Conservation (phyloP, 2,329 filamentous ascomycete genomes). For the Sporothrix sp. region DNA sequence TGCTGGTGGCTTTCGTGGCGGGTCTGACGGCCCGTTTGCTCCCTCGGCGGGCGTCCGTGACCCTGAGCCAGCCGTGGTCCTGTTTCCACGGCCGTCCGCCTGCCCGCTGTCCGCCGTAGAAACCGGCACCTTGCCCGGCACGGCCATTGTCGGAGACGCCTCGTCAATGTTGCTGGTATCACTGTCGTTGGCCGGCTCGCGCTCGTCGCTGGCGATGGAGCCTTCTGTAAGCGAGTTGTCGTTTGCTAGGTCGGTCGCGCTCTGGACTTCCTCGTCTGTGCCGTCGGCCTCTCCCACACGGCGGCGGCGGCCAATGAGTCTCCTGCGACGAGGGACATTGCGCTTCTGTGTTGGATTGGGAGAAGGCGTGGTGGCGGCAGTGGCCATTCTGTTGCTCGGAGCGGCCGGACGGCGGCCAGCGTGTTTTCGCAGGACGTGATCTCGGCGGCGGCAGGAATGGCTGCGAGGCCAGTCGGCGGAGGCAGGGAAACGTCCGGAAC, state of each 20-base stretch:
- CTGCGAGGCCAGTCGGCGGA: too few relatives aligned
- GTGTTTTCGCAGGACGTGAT: not conserved
- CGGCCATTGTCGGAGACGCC: conserved; percentile 40
- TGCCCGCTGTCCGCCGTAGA: not conserved
- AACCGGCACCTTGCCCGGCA: conserved; percentile 18
- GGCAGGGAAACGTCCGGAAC: too few relatives aligned
- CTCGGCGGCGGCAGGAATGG: not conserved
- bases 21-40: not conserved
- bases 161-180: conserved; percentile 55
- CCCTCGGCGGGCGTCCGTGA: conserved; percentile 27
- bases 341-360: conserved; percentile 10
- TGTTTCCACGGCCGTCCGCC: conserved; percentile 31
- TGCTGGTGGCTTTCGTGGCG: not conserved
- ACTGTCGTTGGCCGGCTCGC: conserved; percentile 50
- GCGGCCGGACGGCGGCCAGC: not conserved
- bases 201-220: conserved; percentile 52
- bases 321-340: conserved; percentile 45
- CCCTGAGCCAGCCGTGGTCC: not conserved
- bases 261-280: conserved; percentile 51
- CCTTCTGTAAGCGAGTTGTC: conserved; percentile 59
- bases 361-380: conserved; percentile 7
- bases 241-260: conserved; percentile 44
- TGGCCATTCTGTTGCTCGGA: conserved; percentile 12
- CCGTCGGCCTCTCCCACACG: conserved; percentile 57
- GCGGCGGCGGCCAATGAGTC: conserved; percentile 56